Evolutionary conservation across 306 rosid species (phyloP).

Genomic region (Comarum palustre): DNA sequence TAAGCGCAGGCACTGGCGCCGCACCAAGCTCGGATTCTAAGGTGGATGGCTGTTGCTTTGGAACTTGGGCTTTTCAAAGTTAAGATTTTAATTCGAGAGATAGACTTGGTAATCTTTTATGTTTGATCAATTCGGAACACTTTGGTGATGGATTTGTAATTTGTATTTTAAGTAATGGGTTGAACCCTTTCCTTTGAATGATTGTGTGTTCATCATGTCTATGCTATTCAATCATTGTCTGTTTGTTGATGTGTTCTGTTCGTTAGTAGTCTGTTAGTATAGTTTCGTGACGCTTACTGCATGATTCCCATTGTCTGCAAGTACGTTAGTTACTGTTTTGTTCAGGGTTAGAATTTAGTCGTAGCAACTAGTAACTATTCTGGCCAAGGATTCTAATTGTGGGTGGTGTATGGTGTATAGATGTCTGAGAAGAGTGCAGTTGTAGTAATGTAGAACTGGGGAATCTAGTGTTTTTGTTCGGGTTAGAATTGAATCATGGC

Average conservation of each 20-base stretch:
- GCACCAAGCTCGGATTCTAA: constrained; percentile 80
- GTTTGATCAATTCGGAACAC: constrained; percentile 16
- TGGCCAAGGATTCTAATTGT: neutral
- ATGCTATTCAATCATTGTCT: neutral
- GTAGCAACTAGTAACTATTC: neutral
- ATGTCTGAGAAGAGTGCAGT: no score
- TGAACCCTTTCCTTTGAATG: constrained; percentile 9
- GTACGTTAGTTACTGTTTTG: neutral
- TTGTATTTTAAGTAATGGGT: constrained; percentile 9
- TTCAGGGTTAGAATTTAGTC: neutral
- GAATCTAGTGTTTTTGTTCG: no score
- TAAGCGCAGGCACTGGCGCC: constrained; percentile 95
- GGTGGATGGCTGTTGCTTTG: constrained; percentile 27
- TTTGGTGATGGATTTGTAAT: neutral
- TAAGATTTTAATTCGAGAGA: neutral
- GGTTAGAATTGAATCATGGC: no score
- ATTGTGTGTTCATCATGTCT: neutral
- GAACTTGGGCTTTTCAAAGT: neutral
- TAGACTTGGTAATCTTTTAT: constrained; percentile 15
- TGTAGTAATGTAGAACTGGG: neutral
- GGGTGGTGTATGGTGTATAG: no score
- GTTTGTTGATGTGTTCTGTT: neutral
- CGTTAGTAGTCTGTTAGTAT: neutral
- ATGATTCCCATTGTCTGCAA: neutral
- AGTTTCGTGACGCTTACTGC: neutral